Base-by-base conservation (phyloP, 1,139 yeast species). In the Zygotorulaspora mrakii region DNA sequence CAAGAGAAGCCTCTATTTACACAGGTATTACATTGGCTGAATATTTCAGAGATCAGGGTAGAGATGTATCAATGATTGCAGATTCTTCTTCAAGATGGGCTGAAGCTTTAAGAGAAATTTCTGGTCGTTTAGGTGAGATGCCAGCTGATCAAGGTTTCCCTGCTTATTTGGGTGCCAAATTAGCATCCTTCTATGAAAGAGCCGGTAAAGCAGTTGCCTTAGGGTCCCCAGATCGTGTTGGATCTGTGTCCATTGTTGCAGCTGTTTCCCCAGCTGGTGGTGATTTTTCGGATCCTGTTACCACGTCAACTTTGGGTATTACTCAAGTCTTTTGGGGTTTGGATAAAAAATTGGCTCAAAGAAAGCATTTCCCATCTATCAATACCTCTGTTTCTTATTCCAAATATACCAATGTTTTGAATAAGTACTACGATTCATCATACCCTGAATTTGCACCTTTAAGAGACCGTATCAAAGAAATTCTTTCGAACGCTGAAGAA, bases 121-220 rank as follows among this genome's bases (percentile, higher is more conserved):
- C 97, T 40, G 99, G 99, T 79, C 94, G 99, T 77, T 76, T 91
- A 67, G 98, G 98, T 69, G 99, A 94, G 74, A 91, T 91, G 99
- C 99, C 99, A 65, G 99, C 99, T 48, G 99, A 91, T 72, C 98
- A 94, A 74, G 99, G 99, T 76, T 91, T 89, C 94, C 99, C 99
- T 50, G 99, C 99, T 44, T 91, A 94, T 66, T 77, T 91, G 67
- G 98, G 98, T 71, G 96, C 99, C 41, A 91, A 91, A 67, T 77
- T 91, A 62, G 97, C 99, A 42, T 91, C 97, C 43, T 91, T 91
- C 78, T 91, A 91, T 68, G 99, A 91, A 73, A 88, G 99, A 76
- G 98, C 99, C 33, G 99, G 99, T 72, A 88, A 85, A 67, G 94
- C 96, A 33, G 75, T 82, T 59, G 94, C 96, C 4, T 75, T 91